Evolutionary conservation across 805 yeast genomes (phyloP).

Genomic region (Citeromyces matritensis): DNA sequence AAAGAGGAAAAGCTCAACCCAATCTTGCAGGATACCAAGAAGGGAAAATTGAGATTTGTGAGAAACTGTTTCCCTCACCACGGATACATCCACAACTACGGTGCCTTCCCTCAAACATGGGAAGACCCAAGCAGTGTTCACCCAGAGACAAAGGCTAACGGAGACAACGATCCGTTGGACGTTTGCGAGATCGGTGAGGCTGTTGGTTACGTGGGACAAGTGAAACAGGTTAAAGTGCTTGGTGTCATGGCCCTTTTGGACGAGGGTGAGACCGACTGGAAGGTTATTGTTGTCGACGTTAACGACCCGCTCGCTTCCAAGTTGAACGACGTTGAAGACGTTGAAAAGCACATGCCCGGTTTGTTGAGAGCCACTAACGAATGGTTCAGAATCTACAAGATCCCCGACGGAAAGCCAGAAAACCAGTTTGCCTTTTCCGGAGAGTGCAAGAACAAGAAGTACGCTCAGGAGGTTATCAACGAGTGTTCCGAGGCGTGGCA

Average conservation of each 20-base stretch:
- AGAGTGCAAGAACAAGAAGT: slow-evolving; percentile 73
- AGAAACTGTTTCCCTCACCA: slow-evolving; percentile 98
- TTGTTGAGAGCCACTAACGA: slow-evolving; percentile 85
- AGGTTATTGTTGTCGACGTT: slow-evolving; percentile 77
- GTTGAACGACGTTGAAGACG: slow-evolving; percentile 83
- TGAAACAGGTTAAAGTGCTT: slow-evolving; percentile 79
- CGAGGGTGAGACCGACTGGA: slow-evolving; percentile 87
- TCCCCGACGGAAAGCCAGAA: slow-evolving; percentile 96
- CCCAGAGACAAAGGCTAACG: slow-evolving; percentile 54
- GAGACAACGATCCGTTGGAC: slow-evolving; percentile 81
- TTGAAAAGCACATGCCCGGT: slow-evolving; percentile 82
- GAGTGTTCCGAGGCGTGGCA: slow-evolving; percentile 85
- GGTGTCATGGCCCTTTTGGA: slow-evolving; percentile 94
- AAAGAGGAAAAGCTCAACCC: slow-evolving; percentile 82
- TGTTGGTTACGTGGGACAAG: slow-evolving; percentile 53
- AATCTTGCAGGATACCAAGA: slow-evolving; percentile 92
- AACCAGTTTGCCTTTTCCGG: slow-evolving; percentile 96
- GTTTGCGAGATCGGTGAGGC: slow-evolving; percentile 71
- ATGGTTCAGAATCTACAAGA: slow-evolving; percentile 97
- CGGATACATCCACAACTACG: slow-evolving; percentile 97
- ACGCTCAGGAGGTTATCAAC: slow-evolving; percentile 71
- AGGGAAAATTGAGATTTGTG: slow-evolving; percentile 91
- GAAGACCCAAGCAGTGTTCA: slow-evolving; percentile 54
- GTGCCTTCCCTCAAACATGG: slow-evolving; percentile 96
- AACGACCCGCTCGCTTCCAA: slow-evolving; percentile 82